A percentile compares a stretch with the other conserved stretches of the same genome.
These are phyloP conservation scores for Chaetomium sp. DNA, from an alignment of 2,329 filamentous ascomycete species.

Conservation along the genomic window DNA sequence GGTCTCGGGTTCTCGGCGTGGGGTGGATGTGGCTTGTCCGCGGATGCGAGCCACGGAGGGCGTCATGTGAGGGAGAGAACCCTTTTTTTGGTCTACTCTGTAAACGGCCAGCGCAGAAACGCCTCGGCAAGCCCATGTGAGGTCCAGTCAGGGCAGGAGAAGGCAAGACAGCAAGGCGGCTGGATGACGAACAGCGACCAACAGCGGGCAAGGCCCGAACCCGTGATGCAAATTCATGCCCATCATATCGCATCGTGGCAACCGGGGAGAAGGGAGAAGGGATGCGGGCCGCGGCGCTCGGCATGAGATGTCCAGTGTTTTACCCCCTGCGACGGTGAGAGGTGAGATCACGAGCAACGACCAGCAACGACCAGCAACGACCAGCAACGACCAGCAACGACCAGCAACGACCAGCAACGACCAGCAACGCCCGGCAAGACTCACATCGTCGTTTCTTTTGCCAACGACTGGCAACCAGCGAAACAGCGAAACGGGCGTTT, in stretches of 20 bases:
- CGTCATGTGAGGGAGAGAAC: neutral
- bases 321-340: too few species aligned
- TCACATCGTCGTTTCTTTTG: too few species aligned
- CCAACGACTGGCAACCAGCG: neutral
- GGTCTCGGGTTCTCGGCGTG: conserved; percentile 11
- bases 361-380: too few species aligned
- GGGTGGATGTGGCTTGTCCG: conserved; percentile 7
- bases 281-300: conserved; percentile 19
- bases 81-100: neutral
- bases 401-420: conserved; percentile 3
- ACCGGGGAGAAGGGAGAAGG: neutral
- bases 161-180: neutral
- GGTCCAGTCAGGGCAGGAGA: neutral
- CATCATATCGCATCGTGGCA: neutral
- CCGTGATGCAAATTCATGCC: too few species aligned
- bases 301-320: conserved; percentile 15
- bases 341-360: conserved; percentile 23
- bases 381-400: too few species aligned
- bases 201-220: too few species aligned
- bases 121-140: neutral
- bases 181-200: too few species aligned
- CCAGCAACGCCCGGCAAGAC: too few species aligned
- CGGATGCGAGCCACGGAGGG: neutral
- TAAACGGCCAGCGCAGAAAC: too few species aligned
- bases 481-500: neutral